A percentile compares a stretch with the other conserved stretches of the same genome.
These are phyloP conservation scores for Arthroderma sp. DNA, from an alignment of 2,329 filamentous ascomycete genomes.

Conservation along the genomic window DNA sequence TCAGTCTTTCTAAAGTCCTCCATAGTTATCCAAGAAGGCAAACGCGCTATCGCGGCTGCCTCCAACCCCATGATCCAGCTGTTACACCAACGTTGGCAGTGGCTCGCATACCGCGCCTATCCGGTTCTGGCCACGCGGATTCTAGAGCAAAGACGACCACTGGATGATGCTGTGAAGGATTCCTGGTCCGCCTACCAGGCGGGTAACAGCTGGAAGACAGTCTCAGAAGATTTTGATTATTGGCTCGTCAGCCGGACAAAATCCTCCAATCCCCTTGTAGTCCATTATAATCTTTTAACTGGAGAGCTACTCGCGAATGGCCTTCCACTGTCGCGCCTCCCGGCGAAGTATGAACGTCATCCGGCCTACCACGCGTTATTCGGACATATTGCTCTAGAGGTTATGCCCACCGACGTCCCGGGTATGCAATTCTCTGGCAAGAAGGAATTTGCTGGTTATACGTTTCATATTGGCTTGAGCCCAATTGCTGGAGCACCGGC, in stretches of 20 bases:
- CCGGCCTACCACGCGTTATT: slow-evolving; percentile 1
- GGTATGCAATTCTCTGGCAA: not conserved
- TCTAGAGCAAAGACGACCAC: not conserved
- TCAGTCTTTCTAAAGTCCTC: slow-evolving; percentile 16
- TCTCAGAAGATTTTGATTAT: slow-evolving; percentile 35
- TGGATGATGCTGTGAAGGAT: slow-evolving; percentile 13
- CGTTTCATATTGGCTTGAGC: not conserved
- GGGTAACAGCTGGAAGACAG: slow-evolving; percentile 10
- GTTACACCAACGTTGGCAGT: slow-evolving; percentile 5
- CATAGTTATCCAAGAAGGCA: slow-evolving; percentile 26
- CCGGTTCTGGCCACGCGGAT: slow-evolving; percentile 13
- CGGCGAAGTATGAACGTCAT: slow-evolving; percentile 4
- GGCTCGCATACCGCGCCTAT: slow-evolving; percentile 11
- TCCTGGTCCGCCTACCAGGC: slow-evolving; percentile 19
- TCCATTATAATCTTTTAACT: slow-evolving; percentile 20
- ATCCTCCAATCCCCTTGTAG: slow-evolving; percentile 12
- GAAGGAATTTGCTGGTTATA: not conserved
- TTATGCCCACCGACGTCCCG: not conserved
- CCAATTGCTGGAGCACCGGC: no score
- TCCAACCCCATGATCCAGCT: slow-evolving; percentile 5
- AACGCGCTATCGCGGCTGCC: slow-evolving; percentile 25
- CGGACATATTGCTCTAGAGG: not conserved
- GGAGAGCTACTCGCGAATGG: slow-evolving; percentile 22
- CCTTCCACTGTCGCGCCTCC: slow-evolving; percentile 17
- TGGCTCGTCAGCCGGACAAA: slow-evolving; percentile 7